Evolutionary conservation across 1,139 yeast species (phyloP), one percentile per base, ranked within the genome.

Genomic region (Ogataea hybrid): DNA sequence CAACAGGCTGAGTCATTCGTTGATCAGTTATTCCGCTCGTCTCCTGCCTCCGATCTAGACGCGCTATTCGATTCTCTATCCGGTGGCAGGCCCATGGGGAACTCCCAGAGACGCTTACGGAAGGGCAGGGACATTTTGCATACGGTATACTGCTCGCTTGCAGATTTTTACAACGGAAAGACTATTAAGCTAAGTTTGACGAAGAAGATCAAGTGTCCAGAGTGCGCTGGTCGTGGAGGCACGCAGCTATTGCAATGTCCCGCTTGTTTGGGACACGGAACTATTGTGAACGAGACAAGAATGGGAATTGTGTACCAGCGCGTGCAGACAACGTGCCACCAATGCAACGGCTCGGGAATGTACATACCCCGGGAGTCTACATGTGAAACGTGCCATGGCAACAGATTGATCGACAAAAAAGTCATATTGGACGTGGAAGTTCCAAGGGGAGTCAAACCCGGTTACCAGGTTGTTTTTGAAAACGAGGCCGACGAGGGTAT

Each of bases 401-500:
- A 62, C 4, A 68, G 64, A 35, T 59, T 59, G 44, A 52, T 67
- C 16, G 65, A 72, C 42, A 76, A 68, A 28, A 68, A 75, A 25
- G 77, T 77, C 49, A 69, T 81, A 7, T 63, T 82, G 32, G 70
- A 71, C 42, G 71, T 81, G 6, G 63, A 64, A 17, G 67, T 79
- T 2, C 66, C 70, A 20, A 79, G 81, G 3, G 88, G 88, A 1
- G 65, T 76, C 28, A 59, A 60, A 34, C 59, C 72, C 39, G 80
- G 81, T 0, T 78, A 77, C 47, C 64, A 67, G 39, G 70, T 81
- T 17, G 63, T 77, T 1, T 59, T 81, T 15, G 67, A 70, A 17
- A 77, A 80, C 3, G 82, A 77, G 50, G 85, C 81, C 0, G 89
- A 83, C 52, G 84, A 81, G 56, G 83, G 81, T 0, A 63, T 73